Percentiles rank a stretch among this genome's conserved stretches.
These are phyloP conservation scores for Calophaca sinica DNA, from an alignment of 306 rosid genomes.

Conservation along the genomic window DNA sequence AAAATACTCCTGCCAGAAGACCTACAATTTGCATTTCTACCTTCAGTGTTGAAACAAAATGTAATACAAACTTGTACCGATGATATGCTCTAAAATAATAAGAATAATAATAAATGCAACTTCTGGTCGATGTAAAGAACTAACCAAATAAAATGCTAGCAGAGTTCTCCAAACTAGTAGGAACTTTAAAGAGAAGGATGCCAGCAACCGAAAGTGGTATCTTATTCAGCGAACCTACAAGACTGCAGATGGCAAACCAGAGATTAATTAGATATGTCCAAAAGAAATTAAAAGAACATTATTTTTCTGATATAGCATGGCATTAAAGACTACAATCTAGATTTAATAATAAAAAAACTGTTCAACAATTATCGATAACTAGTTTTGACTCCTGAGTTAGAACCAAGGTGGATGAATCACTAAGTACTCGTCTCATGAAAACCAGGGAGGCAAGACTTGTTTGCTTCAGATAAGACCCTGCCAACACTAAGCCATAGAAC, in stretches of 20 bases:
- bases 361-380: constrained; percentile 18
- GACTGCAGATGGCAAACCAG: constrained; percentile 65
- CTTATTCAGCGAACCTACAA: constrained; percentile 97
- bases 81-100: background rate
- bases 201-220: constrained; percentile 96
- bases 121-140: constrained; percentile 41
- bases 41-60: constrained; percentile 36
- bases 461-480: too few species aligned
- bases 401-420: constrained; percentile 20
- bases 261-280: constrained; percentile 35
- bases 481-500: too few species aligned
- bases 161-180: constrained; percentile 93
- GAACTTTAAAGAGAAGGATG: constrained; percentile 86
- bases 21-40: constrained; percentile 60
- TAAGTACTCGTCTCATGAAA: too few species aligned
- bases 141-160: constrained; percentile 92
- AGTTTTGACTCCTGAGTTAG: background rate
- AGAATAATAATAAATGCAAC: background rate
- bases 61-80: constrained; percentile 33
- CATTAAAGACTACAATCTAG: constrained; percentile 10
- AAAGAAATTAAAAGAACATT: background rate
- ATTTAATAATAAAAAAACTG: background rate
- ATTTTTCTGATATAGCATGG: constrained; percentile 35
- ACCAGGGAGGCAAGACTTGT: too few species aligned
- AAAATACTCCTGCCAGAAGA: constrained; percentile 92